Conservation (phyloP, 2,329 filamentous ascomycete species). For the Ascocoryne sarcoides region DNA sequence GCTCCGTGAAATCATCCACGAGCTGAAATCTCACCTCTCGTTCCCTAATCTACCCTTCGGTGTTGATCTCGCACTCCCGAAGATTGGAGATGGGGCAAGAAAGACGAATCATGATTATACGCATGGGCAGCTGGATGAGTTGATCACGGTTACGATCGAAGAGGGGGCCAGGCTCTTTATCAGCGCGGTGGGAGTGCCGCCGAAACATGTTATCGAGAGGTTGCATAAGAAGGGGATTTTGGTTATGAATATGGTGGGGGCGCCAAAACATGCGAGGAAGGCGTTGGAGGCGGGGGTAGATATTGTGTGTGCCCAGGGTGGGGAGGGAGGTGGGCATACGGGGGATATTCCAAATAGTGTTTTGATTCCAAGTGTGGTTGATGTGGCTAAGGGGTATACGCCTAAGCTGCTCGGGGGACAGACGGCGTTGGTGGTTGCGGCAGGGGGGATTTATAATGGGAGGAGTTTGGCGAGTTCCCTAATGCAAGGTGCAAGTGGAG, state of each 20-base stretch:
- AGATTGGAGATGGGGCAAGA: constrained; percentile 74
- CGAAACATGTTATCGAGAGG: constrained; percentile 59
- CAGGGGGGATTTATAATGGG: constrained; percentile 80
- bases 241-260: constrained; percentile 96
- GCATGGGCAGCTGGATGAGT: constrained; percentile 74
- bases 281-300: constrained; percentile 81
- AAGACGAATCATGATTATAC: constrained; percentile 97
- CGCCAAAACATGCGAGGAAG: constrained; percentile 84
- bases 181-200: constrained; percentile 79
- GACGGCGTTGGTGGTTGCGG: constrained; percentile 74
- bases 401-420: constrained; percentile 61
- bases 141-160: constrained; percentile 78
- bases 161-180: constrained; percentile 83
- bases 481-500: constrained; percentile 80
- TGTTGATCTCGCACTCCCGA: constrained; percentile 83
- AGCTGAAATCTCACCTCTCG: constrained; percentile 68
- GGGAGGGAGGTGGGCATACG: constrained; percentile 89
- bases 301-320: constrained; percentile 85
- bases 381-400: constrained; percentile 54
- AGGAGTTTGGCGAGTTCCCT: constrained; percentile 70
- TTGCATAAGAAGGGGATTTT: constrained; percentile 74
- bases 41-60: constrained; percentile 72
- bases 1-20: constrained; percentile 71
- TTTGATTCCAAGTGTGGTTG: constrained; percentile 77
- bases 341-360: constrained; percentile 81